Base-by-base conservation (phyloP, 768 basidiomycete genomes). In the Pulveroboletus ravenelii region DNA sequence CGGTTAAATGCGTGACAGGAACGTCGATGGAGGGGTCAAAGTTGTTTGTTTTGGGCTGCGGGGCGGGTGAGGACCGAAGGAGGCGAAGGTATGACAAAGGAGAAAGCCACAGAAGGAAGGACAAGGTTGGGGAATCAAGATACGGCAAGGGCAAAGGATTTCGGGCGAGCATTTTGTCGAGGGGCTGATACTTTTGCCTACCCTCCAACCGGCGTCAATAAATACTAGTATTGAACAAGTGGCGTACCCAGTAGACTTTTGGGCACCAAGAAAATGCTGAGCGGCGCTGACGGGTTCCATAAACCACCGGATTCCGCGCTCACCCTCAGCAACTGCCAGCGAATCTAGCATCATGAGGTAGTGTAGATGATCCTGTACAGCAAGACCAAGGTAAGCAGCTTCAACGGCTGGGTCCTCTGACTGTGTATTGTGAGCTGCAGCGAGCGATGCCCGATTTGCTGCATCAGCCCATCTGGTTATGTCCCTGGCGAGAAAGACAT, bases 291-390 rank as follows among this genome's bases (percentile, higher is more conserved):
- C 47, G 5, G 65, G 61, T 35, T 83, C 84, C 47, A 74, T 79
- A 62, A 91, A 90, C 89, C 89, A 91, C 47, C 80, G 74, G 36
- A 85, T 74, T 1, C 87, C 86, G 34, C 76, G 78, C 25, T 81
- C 79, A 51, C 79, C 79, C 48, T 76, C 72, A 12, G 73, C 70
- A 12, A 49, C 48, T 0, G 89, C 88, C 14, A 91, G 68, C 17
- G 74, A 73, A 58, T 92, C 89, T 10, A 90, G 71, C 69, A 80
- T 77, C 65, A 89, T 85, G 18, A 92, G 74, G 65, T 89, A 86
- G 23, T 71, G 74, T 10, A 91, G 62, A 55, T 85, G 78, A 27
- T 78, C 73, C 41, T 78, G 67, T 6, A 88, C 72, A 18, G 67
- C 60, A 40, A 66, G 67, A 3, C 78, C 79, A 23, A 80, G 63